Conservation (phyloP, 345 rosid genomes). For the Brassica juncea region DNA sequence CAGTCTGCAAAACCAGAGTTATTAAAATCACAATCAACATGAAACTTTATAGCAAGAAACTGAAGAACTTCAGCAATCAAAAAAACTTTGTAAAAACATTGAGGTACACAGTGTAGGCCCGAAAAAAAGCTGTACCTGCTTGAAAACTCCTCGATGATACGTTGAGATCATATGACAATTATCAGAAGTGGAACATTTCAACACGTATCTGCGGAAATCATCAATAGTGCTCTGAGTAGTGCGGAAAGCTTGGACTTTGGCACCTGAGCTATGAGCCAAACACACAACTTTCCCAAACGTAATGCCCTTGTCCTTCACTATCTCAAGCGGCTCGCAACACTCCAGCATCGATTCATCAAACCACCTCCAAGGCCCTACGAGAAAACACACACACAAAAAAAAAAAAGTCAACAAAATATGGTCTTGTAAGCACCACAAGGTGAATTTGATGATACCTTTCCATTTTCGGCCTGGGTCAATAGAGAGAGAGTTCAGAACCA, state of each 20-base stretch:
- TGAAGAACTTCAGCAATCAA: neutral
- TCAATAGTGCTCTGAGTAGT: slow-evolving; percentile 74
- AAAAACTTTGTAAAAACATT: neutral
- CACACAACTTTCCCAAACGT: slow-evolving; percentile 89
- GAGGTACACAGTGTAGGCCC: neutral
- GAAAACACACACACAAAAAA: slow-evolving; percentile 8
- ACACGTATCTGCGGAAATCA: slow-evolving; percentile 66
- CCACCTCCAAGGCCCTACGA: slow-evolving; percentile 99
- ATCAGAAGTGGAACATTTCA: slow-evolving; percentile 70
- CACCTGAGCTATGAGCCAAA: slow-evolving; percentile 91
- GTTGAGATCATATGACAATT: slow-evolving; percentile 78
- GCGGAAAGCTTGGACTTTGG: slow-evolving; percentile 82
- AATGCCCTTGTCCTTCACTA: slow-evolving; percentile 78
- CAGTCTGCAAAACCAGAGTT: slow-evolving; percentile 60
- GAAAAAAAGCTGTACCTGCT: slow-evolving; percentile 54
- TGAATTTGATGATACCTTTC: slow-evolving; percentile 54
- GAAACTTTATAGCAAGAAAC: neutral
- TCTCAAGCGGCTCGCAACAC: slow-evolving; percentile 89
- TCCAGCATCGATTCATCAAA: slow-evolving; percentile 95
- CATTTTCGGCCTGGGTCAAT: slow-evolving; percentile 80
- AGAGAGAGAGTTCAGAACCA: slow-evolving; percentile 90
- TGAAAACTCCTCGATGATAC: slow-evolving; percentile 66
- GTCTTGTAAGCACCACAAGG: neutral
- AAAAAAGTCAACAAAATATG: slow-evolving; percentile 6
- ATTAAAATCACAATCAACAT: neutral